Evolutionary conservation across 371 early-diverging fungal genomes (phyloP).

Genomic region (Lichtheimia hyalospora): DNA sequence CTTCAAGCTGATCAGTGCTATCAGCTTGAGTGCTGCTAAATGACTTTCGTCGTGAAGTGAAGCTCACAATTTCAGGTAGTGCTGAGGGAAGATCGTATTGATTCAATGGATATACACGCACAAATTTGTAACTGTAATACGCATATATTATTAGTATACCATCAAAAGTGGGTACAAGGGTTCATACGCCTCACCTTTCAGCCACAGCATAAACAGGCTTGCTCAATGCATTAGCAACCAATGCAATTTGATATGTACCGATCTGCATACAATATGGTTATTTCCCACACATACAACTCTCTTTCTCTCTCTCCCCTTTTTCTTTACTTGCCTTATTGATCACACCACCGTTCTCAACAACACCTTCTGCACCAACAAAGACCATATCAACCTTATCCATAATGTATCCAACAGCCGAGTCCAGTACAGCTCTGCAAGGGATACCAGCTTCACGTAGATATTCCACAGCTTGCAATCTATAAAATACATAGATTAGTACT

Average conservation of each 20-base stretch:
- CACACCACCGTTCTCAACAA: conserved; percentile 96
- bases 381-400: conserved; percentile 94
- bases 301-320: conserved; percentile 41
- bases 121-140: conserved; percentile 87
- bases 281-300: conserved; percentile 84
- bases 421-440: conserved; percentile 85
- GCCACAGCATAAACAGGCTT: conserved; percentile 95
- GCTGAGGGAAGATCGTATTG: conserved; percentile 82
- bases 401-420: conserved; percentile 91
- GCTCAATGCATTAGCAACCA: conserved; percentile 90
- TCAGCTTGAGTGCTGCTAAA: conserved; percentile 26
- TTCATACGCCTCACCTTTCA: conserved; percentile 71
- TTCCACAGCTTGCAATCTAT: conserved; percentile 72
- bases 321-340: conserved; percentile 77
- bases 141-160: not conserved
- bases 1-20: conserved; percentile 43
- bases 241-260: conserved; percentile 91
- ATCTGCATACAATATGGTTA: conserved; percentile 36
- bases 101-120: conserved; percentile 85
- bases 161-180: not conserved
- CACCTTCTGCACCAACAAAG: conserved; percentile 97
- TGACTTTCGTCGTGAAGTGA: conserved; percentile 44
- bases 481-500: conserved; percentile 1
- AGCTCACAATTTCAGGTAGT: conserved; percentile 65
- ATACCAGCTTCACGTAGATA: conserved; percentile 78